Evolutionary conservation across 306 rosid genomes (phyloP), one percentile per base, ranked within the genome.

Genomic region (Dalbergia oliveri): DNA sequence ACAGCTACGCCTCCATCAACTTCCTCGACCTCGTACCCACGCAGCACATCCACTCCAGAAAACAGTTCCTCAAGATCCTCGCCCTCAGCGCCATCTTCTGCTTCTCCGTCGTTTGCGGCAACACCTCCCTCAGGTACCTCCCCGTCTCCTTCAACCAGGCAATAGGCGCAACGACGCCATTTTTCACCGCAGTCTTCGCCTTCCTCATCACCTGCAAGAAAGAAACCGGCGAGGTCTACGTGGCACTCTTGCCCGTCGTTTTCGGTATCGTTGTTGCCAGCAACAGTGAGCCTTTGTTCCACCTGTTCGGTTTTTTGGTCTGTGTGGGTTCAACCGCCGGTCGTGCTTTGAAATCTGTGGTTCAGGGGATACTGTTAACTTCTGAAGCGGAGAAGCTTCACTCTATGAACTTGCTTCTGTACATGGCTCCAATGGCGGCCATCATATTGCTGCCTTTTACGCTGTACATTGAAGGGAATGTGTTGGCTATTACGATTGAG

Each of bases 141-240:
- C 99, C 97, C 0, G 87, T 94, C 4, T 94, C 99, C 1, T 93
- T 94, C 57, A 94, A 94, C 83, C 99, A 94, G 43, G 99, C 99
- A 0, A 88, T 94, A 60, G 97, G 99, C 11, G 99, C 99, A 1
- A 94, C 99, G 0, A 93, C 97, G 0, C 99, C 99, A 0, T 94
- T 94, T 33, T 94, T 94, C 83, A 94, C 99, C 0, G 99, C 97
- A 0, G 79, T 94, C 11, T 91, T 94, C 56, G 97, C 99, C 0
- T 94, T 87, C 69, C 0, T 93, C 0, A 91, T 94, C 19, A 94
- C 94, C 3, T 93, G 97, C 34, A 93, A 89, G 67, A 91, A 89
- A 8, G 99, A 94, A 56, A 73, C 94, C 0, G 97, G 73, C 0
- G 97, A 84, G 72, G 97, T 93, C 11, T 94, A 94, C 78, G 62